Evolutionary conservation across 768 basidiomycete genomes (phyloP), one percentile per base, ranked within the genome.

Genomic region (Tremella yokohamensis): DNA sequence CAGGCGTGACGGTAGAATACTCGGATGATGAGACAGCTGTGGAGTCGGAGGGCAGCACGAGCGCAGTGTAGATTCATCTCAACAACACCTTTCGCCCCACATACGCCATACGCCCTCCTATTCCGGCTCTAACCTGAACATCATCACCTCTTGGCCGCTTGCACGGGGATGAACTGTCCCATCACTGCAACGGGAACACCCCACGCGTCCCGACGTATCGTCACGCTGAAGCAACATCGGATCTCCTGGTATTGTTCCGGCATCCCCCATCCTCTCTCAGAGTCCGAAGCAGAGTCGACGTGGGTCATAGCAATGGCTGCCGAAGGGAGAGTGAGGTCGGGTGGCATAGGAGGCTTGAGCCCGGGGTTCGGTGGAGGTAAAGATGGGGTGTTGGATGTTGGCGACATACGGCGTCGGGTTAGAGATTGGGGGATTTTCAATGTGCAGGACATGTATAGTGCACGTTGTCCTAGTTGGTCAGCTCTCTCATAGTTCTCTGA

Each of bases 221-320:
- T 79, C 20, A 75, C 75, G 45, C 69, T 73, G 57, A 77, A 75
- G 67, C 75, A 76, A 55, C 76, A 77, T 54, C 70, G 67, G 55
- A 77, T 72, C 50, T 65, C 64, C 42, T 65, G 60, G 45, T 61
- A 64, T 40, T 69, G 66, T 22, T 69, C 63, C 42, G 25, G 39
- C 52, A 19, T 15, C 40, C 11, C 16, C 42, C 42, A 45, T 18
- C 42, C 42, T 45, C n/a, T 18, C n/a, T 45, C 42, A 4, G 42
- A 45, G 8, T 24, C 51, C n/a, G 51, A 38, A n/a, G 7, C n/a
- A 44, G 22, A 8, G 51, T 22, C 40, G 20, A 18, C 40, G 34
- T 4, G 37, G 29, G 7, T 34, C 26, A n/a, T 19, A 2, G 34
- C 49, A 61, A 60, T 20, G 63, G 49, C 40, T 61, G 58, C 19